Conservation (phyloP, 1,139 yeast species). For the Geotrichum australiense region DNA sequence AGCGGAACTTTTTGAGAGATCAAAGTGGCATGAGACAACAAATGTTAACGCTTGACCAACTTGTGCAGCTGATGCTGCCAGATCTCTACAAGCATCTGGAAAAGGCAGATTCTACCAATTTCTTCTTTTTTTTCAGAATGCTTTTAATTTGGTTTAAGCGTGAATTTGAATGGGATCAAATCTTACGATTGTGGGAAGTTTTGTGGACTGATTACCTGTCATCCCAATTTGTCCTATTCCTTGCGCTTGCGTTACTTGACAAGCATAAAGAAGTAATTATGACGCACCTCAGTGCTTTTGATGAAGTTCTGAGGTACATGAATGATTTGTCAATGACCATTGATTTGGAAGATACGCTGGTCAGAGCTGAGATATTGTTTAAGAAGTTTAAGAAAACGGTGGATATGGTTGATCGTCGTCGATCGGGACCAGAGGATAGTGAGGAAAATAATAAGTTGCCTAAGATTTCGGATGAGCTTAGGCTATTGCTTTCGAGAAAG, state of each 20-base stretch:
- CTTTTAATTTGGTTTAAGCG: conserved; percentile 91
- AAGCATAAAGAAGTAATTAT: conserved; percentile 76
- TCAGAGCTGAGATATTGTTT: conserved; percentile 76
- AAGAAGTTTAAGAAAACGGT: conserved; percentile 72
- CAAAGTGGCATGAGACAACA: conserved; percentile 91
- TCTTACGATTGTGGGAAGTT: conserved; percentile 79
- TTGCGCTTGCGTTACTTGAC: conserved; percentile 81
- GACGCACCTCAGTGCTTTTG: conserved; percentile 68
- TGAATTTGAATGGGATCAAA: conserved; percentile 77
- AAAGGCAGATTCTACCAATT: conserved; percentile 79
- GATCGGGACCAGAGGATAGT: conserved; percentile 29
- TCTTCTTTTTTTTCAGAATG: conserved; percentile 94
- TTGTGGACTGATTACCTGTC: conserved; percentile 83
- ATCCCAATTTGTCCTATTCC: conserved; percentile 79
- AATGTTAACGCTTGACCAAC: conserved; percentile 71
- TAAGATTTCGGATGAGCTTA: conserved; percentile 47
- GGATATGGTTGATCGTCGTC: conserved; percentile 63
- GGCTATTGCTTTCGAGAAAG: conserved; percentile 52
- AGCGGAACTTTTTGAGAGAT: conserved; percentile 83
- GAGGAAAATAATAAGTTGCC: conserved; percentile 21
- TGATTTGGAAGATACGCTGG: conserved; percentile 65
- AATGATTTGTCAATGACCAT: conserved; percentile 78
- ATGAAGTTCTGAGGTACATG: conserved; percentile 86
- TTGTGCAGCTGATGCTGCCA: conserved; percentile 86
- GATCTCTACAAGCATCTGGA: conserved; percentile 73